Evolutionary conservation across 2,329 filamentous ascomycete genomes (phyloP), one percentile per base, ranked within the genome.

Genomic region (Geosmithia flava): DNA sequence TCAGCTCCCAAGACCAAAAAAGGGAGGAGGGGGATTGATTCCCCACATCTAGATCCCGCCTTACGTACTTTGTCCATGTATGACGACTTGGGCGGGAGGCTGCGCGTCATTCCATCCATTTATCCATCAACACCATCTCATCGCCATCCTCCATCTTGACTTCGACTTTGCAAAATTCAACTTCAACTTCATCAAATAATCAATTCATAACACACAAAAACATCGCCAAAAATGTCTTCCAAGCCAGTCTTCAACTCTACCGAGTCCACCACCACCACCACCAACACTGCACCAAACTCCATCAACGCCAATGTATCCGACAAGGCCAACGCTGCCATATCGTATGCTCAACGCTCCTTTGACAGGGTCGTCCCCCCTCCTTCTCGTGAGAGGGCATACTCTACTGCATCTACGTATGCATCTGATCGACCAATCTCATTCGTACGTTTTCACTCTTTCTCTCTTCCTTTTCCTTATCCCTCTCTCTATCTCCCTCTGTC

Each of bases 341-440:
- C 62, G 49, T 70, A 68, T 54, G 61, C 65, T 46, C 69, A 69
- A 51, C 65, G 63, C 49, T 68, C 69, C 48, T 55, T 75, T 47
- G 66, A 78, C 57, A 67, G 69, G 53, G 57, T 74, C 55, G 69
- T 87, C 42, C 75, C 79, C 43, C 81, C 83, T 0, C 67, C 77
- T 37, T 75, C 75, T 50, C 75, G 84, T 46, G 71, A 78, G 52
- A 69, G 71, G 49, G 69, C 77, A 42, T 72, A 80, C 54, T 67
- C 74, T 16, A 70, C 67, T 43, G 62, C 76, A 27, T 67, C 70
- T 37, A 59, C 66, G 5, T 83, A 86, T 57, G 78, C 81, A 16
- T 63, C 72, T 6, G 68, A 74, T 45, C 81, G 83, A 49, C 87
- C 87, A 2, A 68, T 87, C 52, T 67, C 89, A 42, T 80, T 84